These are phyloP conservation scores for Penicillium longicatenatum DNA, from an alignment of 495 filamentous ascomycete species.

Conservation along the genomic window DNA sequence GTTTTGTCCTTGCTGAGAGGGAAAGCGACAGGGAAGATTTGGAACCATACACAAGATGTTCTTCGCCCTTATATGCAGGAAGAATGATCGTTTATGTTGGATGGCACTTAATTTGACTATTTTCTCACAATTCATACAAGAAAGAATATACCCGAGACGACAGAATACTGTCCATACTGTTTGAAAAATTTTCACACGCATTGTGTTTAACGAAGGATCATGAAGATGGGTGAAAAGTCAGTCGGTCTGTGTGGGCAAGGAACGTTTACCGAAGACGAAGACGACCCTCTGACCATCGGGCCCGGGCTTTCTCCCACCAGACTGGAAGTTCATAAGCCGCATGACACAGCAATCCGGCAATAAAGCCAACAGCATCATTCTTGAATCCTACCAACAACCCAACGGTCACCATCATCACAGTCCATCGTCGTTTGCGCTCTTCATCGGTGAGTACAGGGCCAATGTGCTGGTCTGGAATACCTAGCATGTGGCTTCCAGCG, in stretches of 20 bases:
- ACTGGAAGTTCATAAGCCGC: slow-evolving; percentile 49
- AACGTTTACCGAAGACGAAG: slow-evolving; percentile 24
- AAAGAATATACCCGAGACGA: too few species aligned
- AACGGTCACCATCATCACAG: slow-evolving; percentile 84
- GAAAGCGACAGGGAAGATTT: too few species aligned
- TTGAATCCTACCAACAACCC: slow-evolving; percentile 80
- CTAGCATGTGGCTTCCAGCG: slow-evolving; percentile 31
- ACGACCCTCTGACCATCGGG: slow-evolving; percentile 36
- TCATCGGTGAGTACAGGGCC: slow-evolving; percentile 52
- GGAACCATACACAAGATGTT: too few species aligned
- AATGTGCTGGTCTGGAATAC: slow-evolving; percentile 40
- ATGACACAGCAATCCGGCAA: slow-evolving; percentile 75
- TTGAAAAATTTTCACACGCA: too few species aligned
- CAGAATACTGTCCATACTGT: too few species aligned
- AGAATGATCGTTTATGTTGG: too few species aligned
- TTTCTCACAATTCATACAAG: too few species aligned
- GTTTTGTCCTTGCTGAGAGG: too few species aligned
- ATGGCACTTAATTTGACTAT: too few species aligned
- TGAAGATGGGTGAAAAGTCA: background rate
- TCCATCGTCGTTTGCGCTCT: slow-evolving; percentile 72
- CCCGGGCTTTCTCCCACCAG: slow-evolving; percentile 27
- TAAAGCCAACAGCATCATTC: slow-evolving; percentile 86
- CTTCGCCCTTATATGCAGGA: too few species aligned
- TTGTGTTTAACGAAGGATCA: too few species aligned
- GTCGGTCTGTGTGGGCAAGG: background rate